Conservation (phyloP, 805 yeast species). For the Saccharomycopsis sp. region DNA sequence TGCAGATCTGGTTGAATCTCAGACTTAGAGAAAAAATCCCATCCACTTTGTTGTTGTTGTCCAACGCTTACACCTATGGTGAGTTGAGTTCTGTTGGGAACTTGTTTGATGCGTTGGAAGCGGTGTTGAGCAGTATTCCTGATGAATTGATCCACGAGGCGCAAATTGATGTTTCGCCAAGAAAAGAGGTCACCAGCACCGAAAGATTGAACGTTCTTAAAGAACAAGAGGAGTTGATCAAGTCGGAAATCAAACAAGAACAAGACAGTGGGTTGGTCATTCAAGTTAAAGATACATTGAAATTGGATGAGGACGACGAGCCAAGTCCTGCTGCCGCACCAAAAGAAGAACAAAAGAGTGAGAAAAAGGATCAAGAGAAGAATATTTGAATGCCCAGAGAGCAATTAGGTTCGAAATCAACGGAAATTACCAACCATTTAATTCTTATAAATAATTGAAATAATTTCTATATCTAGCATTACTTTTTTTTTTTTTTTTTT, state of each 20-base stretch:
- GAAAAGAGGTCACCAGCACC: constrained; percentile 40
- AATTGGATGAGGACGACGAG: constrained; percentile 32
- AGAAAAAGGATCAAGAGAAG: background rate
- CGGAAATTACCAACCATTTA: too few relatives aligned
- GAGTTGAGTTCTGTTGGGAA: constrained; percentile 45
- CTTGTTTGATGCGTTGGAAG: constrained; percentile 79
- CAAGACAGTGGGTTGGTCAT: constrained; percentile 46
- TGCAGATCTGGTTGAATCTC: constrained; percentile 81
- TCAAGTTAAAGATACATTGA: constrained; percentile 40
- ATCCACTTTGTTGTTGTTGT: constrained; percentile 74
- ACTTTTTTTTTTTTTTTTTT: constrained; percentile 5
- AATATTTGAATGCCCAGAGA: too few relatives aligned
- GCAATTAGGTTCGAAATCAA: too few relatives aligned
- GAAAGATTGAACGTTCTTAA: constrained; percentile 64
- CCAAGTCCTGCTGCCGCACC: background rate
- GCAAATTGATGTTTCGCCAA: constrained; percentile 68
- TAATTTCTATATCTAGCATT: too few relatives aligned
- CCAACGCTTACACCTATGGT: constrained; percentile 85
- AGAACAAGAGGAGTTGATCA: constrained; percentile 75
- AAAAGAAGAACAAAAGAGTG: constrained; percentile 1
- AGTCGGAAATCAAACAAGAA: constrained; percentile 79
- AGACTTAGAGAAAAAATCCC: constrained; percentile 87
- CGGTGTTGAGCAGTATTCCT: constrained; percentile 83
- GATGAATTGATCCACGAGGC: constrained; percentile 94
- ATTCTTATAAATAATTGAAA: too few relatives aligned